Percentiles rank a stretch among this genome's conserved stretches.
Evolutionary conservation across 805 yeast genomes (phyloP).

Genomic region (Metschnikowia lachancei): DNA sequence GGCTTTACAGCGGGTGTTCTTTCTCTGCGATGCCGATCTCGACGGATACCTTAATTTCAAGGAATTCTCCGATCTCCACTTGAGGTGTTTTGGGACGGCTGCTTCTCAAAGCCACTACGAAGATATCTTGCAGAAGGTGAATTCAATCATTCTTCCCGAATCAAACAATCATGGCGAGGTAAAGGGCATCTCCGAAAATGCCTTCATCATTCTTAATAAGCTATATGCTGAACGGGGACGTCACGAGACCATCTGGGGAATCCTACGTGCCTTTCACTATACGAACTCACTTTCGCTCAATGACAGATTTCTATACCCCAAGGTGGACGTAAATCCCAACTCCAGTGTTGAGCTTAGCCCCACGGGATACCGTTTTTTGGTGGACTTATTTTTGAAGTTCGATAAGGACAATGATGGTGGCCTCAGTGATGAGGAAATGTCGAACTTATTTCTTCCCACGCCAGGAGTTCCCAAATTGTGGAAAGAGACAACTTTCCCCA

Average conservation of each 20-base stretch:
- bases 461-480: conserved; percentile 91
- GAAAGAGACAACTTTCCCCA: conserved; percentile 83
- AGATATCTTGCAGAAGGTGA: conserved; percentile 35
- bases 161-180: conserved; percentile 8
- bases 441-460: conserved; percentile 74
- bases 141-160: conserved; percentile 31
- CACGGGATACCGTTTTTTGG: conserved; percentile 85
- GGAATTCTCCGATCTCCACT: conserved; percentile 70
- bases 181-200: conserved; percentile 66
- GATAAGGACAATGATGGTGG: conserved; percentile 98
- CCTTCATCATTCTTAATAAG: conserved; percentile 74
- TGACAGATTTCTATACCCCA: conserved; percentile 77
- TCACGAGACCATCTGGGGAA: conserved; percentile 97
- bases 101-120: conserved; percentile 36
- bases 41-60: conserved; percentile 74
- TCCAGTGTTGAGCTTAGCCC: conserved; percentile 92
- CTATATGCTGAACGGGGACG: conserved; percentile 87
- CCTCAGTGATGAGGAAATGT: conserved; percentile 67
- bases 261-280: conserved; percentile 80
- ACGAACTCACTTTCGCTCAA: conserved; percentile 86
- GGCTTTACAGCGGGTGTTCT: conserved; percentile 79
- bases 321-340: conserved; percentile 65
- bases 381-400: conserved; percentile 80
- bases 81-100: conserved; percentile 61
- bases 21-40: conserved; percentile 84